Evolutionary conservation across 805 yeast genomes (phyloP).

Genomic region (Blastobotrys attinorum): DNA sequence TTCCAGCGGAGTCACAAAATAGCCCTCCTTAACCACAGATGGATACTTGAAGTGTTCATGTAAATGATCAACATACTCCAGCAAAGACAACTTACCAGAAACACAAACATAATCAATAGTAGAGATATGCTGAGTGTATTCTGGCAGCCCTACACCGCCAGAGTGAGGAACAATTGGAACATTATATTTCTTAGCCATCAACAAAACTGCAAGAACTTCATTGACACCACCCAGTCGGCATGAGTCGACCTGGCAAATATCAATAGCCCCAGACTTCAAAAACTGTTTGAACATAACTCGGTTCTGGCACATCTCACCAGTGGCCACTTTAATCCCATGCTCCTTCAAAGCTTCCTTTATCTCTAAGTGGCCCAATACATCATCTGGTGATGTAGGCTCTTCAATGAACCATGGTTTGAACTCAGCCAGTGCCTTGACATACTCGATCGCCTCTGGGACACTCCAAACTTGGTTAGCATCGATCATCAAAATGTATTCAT

Average conservation of each 20-base stretch:
- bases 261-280: conserved; percentile 26
- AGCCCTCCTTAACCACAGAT: conserved; percentile 24
- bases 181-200: conserved; percentile 29
- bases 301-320: conserved; percentile 33
- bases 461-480: conserved; percentile 33
- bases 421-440: conserved; percentile 24
- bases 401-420: conserved; percentile 32
- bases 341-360: conserved; percentile 26
- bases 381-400: conserved; percentile 33
- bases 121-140: conserved; percentile 30
- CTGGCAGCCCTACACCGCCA: conserved; percentile 32
- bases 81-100: conserved; percentile 26
- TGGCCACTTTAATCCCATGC: conserved; percentile 29
- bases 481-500: conserved; percentile 29
- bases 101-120: conserved; percentile 28
- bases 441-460: conserved; percentile 31
- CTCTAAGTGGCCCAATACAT: conserved; percentile 27
- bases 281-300: conserved; percentile 30
- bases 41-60: conserved; percentile 28
- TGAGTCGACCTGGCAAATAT: conserved; percentile 28
- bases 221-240: conserved; percentile 32
- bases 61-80: conserved; percentile 29
- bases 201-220: conserved; percentile 28
- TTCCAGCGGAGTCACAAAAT: conserved; percentile 25
- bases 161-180: conserved; percentile 32